Evolutionary conservation across 108 stramenopile species (phyloP), one percentile per base, ranked within the genome.

Genomic region (Chaetoceros tenuissimus): DNA sequence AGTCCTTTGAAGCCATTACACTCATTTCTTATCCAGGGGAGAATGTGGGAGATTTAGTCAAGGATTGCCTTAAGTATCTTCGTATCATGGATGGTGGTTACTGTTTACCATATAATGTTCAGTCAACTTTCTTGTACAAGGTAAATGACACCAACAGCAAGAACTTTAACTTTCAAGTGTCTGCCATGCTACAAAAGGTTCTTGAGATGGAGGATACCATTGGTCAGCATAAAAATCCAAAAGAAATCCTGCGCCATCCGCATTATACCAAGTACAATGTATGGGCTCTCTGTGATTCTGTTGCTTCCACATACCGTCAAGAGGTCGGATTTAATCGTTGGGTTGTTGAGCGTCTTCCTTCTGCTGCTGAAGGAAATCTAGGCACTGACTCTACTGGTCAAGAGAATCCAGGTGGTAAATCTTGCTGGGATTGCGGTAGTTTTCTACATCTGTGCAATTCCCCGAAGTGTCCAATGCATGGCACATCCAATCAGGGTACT

Each of bases 11-110:
- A 26, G 53, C 10, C 16, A 13, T 58, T 1, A 45, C 21, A 10
- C 43, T 24, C 10, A 34, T 24, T 23, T 1, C 20, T 21, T 58
- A 24, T 58, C 44, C 57, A 23, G 57, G 43, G 3, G 57, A 58
- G 23, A 45, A 58, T 46, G 44, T 58, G 1, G 3, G 24, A 21
- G 34, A 44, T 1, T 45, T 58, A 24, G 20, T 21, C 3, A 58
- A 40, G 1, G 43, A 58, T 46, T 40, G 13, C 40, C 57, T 46
- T 3, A 20, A 21, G 17, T 24, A 46, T 1, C 44, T 58, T 1
- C 44, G 46, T 18, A 25, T 58, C 21, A 43, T 46, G 40, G 31
- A 58, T 24, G 34, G 40, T 3, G 57, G 25, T 1, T 58, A 45
- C 25, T 30, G 31, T 23, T 3, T 58, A 21, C 2, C 43, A 24